phyloP scores from a whole-genome alignment of 1,284 basidiomycete genomes.

The Pseudozyma flocculosa region DNA sequence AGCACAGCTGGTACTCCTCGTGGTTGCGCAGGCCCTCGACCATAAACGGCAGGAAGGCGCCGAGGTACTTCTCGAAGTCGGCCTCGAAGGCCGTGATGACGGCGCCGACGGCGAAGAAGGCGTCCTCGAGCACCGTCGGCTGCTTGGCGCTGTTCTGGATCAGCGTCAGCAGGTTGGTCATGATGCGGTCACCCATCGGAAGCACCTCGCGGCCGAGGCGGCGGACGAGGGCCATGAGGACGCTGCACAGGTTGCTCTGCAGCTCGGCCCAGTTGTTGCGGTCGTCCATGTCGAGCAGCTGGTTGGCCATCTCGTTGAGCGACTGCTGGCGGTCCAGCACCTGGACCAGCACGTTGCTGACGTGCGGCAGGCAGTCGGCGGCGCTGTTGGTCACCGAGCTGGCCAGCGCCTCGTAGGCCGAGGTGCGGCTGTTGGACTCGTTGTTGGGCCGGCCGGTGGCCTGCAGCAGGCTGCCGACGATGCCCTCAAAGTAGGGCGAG shows the following conservation, averaged over 20 bases:
- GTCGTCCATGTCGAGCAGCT: conserved; percentile 92
- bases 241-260: conserved; percentile 88
- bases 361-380: conserved; percentile 75
- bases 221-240: conserved; percentile 51
- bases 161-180: conserved; percentile 85
- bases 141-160: conserved; percentile 84
- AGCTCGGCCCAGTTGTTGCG: conserved; percentile 99
- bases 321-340: conserved; percentile 87
- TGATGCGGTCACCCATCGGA: conserved; percentile 88
- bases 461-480: conserved; percentile 44
- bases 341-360: conserved; percentile 78
- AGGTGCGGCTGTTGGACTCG: conserved; percentile 88
- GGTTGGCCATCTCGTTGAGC: conserved; percentile 70
- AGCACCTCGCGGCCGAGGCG: conserved; percentile 80
- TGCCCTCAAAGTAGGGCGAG: conserved; percentile 83
- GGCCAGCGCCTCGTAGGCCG: conserved; percentile 93
- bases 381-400: conserved; percentile 81
- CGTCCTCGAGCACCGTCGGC: conserved; percentile 93
- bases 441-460: conserved; percentile 69
- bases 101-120: conserved; percentile 91
- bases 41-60: conserved; percentile 85
- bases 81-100: conserved; percentile 71
- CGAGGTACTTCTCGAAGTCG: conserved; percentile 83
- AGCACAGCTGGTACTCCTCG: conserved; percentile 93
- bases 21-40: conserved; percentile 86